Evolutionary conservation across 208 protist genomes (phyloP).

Genomic region (Crithidia thermophila): DNA sequence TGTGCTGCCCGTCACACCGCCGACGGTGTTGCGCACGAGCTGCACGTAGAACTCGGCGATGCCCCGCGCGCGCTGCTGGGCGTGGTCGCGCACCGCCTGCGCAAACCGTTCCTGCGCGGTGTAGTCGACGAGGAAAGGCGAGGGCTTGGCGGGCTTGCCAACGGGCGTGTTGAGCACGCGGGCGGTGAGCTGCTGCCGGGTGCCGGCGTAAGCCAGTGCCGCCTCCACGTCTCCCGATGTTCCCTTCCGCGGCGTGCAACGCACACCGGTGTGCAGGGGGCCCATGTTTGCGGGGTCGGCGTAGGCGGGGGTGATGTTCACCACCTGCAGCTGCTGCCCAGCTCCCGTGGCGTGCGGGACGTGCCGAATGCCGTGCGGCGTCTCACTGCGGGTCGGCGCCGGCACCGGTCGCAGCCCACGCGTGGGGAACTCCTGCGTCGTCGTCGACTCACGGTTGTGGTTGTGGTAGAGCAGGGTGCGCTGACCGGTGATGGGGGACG

Average conservation of each 20-base stretch:
- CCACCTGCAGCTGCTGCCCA: slow-evolving; percentile 76
- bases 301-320: slow-evolving; percentile 75
- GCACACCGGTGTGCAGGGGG: slow-evolving; percentile 37
- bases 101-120: slow-evolving; percentile 65
- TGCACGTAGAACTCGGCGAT: slow-evolving; percentile 82
- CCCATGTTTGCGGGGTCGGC: slow-evolving; percentile 65
- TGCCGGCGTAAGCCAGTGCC: slow-evolving; percentile 37
- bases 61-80: slow-evolving; percentile 61
- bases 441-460: slow-evolving; percentile 54
- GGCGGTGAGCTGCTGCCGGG: slow-evolving; percentile 43
- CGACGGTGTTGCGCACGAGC: slow-evolving; percentile 63
- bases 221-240: slow-evolving; percentile 34
- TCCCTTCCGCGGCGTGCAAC: slow-evolving; percentile 33
- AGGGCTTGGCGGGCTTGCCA: slow-evolving; percentile 15
- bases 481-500: slow-evolving; percentile 18
- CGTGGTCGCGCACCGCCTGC: slow-evolving; percentile 78
- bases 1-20: slow-evolving; percentile 33
- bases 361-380: slow-evolving; percentile 62
- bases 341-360: slow-evolving; percentile 40
- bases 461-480: slow-evolving; percentile 27
- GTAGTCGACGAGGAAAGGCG: slow-evolving; percentile 40
- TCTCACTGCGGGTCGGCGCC: slow-evolving; percentile 34
- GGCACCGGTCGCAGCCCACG: slow-evolving; percentile 51
- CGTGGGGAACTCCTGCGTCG: slow-evolving; percentile 62
- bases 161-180: slow-evolving; percentile 22